A percentile compares a stretch with the other conserved stretches of the same genome.
phyloP scores from a whole-genome alignment of 2,329 filamentous ascomycete species.

The Aspergillus felis region DNA sequence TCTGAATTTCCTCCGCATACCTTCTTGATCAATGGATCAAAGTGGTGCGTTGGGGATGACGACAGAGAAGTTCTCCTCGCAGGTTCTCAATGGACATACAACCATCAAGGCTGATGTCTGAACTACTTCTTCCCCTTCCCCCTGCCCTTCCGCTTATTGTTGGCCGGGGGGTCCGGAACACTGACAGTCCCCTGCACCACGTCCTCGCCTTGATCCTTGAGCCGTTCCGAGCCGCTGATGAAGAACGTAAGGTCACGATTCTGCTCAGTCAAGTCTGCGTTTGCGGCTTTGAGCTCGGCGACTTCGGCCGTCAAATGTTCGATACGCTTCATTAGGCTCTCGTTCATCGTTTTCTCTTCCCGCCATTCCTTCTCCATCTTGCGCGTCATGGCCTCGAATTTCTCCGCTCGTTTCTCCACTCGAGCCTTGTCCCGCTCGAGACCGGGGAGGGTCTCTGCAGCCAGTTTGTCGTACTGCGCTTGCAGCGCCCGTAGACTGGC shows the following conservation, averaged over 20 bases:
- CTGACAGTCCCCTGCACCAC: conserved; percentile 68
- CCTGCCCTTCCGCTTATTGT: conserved; percentile 47
- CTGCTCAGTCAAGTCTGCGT: conserved; percentile 74
- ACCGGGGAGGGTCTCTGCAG: conserved; percentile 56
- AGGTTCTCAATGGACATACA: neutral
- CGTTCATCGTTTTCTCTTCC: conserved; percentile 82
- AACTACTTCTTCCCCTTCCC: conserved; percentile 19
- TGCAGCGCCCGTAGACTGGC: conserved; percentile 55
- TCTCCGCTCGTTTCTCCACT: conserved; percentile 63
- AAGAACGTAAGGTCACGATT: conserved; percentile 86
- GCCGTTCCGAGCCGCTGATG: conserved; percentile 76
- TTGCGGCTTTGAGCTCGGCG: conserved; percentile 55
- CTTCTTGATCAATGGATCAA: neutral
- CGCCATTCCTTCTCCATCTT: conserved; percentile 70
- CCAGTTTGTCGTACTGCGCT: conserved; percentile 50
- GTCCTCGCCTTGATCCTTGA: conserved; percentile 69
- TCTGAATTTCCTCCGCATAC: neutral
- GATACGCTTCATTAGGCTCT: conserved; percentile 74
- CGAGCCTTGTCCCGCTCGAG: conserved; percentile 72
- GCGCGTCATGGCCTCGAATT: conserved; percentile 71
- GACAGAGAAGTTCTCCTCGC: neutral
- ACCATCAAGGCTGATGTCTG: neutral
- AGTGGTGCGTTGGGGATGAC: neutral
- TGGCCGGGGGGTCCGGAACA: conserved; percentile 51
- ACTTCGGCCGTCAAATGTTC: conserved; percentile 61